phyloP scores from a whole-genome alignment of 345 rosid genomes.

The rapeseed (Brassica napus) region Da-Ae NC_063436.1:11354501-11355000 shows the following conservation, averaged over 20 bases:
- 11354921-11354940: not conserved
- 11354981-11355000: constrained; percentile 22
- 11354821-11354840: constrained; percentile 45
- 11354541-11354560: constrained; percentile 77
- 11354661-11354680: not conserved
- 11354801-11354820: constrained; percentile 47
- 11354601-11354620: constrained; percentile 86
- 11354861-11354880: constrained; percentile 43
- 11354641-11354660: not conserved
- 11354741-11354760: constrained; percentile 70
- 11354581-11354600: constrained; percentile 78
- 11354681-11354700: constrained; percentile 3
- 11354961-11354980: constrained; percentile 27
- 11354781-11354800: constrained; percentile 34
- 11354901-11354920: not conserved
- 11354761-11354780: constrained; percentile 57
- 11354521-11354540: constrained; percentile 90
- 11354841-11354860: constrained; percentile 45
- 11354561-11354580: constrained; percentile 70
- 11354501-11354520: constrained; percentile 67
- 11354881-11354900: constrained; percentile 18
- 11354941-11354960: constrained; percentile 45
- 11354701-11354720: constrained; percentile 92
- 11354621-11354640: constrained; percentile 8
- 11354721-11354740: constrained; percentile 67